Percentiles rank a stretch among this genome's conserved stretches.
Evolutionary conservation across 1,139 yeast genomes (phyloP).

Genomic region (Groenewaldozyma sp.): DNA sequence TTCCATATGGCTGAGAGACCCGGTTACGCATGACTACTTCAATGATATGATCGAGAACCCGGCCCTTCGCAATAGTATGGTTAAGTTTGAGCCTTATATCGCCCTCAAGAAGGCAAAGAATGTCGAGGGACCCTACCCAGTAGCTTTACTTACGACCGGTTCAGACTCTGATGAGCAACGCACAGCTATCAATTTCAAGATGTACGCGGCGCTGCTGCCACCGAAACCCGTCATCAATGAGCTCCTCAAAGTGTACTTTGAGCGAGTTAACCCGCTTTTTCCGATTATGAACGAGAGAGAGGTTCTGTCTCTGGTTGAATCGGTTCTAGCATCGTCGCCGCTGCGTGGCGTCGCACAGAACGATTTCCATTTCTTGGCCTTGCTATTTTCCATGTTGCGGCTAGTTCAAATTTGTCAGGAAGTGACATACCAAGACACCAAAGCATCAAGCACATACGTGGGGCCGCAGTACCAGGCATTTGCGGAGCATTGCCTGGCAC

Average conservation of each 20-base stretch:
- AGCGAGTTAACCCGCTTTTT: neutral
- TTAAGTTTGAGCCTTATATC: neutral
- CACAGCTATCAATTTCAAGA: neutral
- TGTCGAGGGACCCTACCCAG: neutral
- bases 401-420: neutral
- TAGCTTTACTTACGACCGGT: neutral
- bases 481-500: neutral
- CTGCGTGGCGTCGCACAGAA: neutral
- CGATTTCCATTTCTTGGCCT: neutral
- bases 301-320: neutral
- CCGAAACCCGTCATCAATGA: neutral
- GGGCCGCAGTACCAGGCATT: neutral
- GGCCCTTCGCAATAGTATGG: neutral
- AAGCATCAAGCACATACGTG: neutral
- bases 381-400: neutral
- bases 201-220: neutral
- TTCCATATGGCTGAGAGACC: neutral
- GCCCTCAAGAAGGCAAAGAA: neutral
- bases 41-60: neutral
- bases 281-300: neutral
- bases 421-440: neutral
- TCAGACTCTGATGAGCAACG: neutral
- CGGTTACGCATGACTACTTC: neutral
- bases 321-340: too few species aligned
- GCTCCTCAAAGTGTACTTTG: neutral